Evolutionary conservation across 2,329 filamentous ascomycete genomes (phyloP), one percentile per base, ranked within the genome.

Genomic region (Calcarisporium arbuscula): DNA sequence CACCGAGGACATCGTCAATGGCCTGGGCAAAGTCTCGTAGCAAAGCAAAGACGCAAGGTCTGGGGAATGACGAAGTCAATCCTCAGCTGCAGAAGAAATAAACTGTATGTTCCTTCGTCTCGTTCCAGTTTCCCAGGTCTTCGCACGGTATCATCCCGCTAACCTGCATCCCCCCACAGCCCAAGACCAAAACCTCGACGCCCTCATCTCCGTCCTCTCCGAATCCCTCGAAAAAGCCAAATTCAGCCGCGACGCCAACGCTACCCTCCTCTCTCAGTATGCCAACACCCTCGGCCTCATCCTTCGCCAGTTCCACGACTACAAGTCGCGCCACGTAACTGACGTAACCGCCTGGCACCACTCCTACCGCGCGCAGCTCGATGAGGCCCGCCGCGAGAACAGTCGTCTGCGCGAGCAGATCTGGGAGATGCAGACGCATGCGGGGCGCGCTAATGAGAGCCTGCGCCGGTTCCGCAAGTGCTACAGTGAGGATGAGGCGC

Each of bases 301-400:
- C 59, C 68, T 80, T 20, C 70, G 72, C 47, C 76, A 80, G 49
- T 74, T 80, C 51, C 77, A 82, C 61, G 68, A 74, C 22, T 82
- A 80, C 65, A 81, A 82, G 52, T 66, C 71, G 38, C 72, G 72
- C 43, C 75, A 80, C 50, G 68, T 80, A 29, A 61, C 63, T 31
- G 78, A 82, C 49, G 73, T 80, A 14, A 65, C 72, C 6, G 58
- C 73, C 16, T 82, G 78, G 78, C 78, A 82, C 60, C 73, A 70
- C 36, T 78, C 72, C 39, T 82, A 82, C 62, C 73, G 78, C 7
- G 60, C 68, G 18, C 78, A 82, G 58, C 69, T 82, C 23, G 75
- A 76, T 45, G 75, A 79, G 50, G 75, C 77, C 30, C 75, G 78
- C 5, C 72, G 72, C 44, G 77, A 81, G 59, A 82, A 82, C 49